Evolutionary conservation across 2,329 filamentous ascomycete species (phyloP).

Genomic region (Conoideocrella luteorostrata): DNA sequence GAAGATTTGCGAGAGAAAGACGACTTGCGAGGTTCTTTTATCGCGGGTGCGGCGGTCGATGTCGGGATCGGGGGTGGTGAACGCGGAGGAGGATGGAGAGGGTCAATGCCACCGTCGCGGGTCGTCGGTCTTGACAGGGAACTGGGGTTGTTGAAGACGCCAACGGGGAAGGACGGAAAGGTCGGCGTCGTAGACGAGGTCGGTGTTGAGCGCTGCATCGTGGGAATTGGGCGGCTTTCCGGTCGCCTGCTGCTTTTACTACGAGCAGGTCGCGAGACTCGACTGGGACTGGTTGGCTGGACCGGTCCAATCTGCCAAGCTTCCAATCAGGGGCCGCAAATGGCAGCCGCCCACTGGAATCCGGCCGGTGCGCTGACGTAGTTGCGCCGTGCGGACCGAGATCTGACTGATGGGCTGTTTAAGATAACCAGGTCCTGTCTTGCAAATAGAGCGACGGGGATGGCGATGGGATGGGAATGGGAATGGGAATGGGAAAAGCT

Average conservation of each 20-base stretch:
- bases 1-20: constrained; percentile 51
- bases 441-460: too few relatives aligned
- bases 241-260: too few relatives aligned
- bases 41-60: not conserved
- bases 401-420: too few relatives aligned
- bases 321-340: not conserved
- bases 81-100: constrained; percentile 11
- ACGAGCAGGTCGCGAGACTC: not conserved
- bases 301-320: not conserved
- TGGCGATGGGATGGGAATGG: too few relatives aligned
- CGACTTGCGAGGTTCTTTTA: constrained; percentile 39
- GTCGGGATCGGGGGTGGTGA: constrained; percentile 16
- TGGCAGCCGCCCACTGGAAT: not conserved
- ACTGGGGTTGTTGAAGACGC: constrained; percentile 18
- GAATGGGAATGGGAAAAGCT: too few relatives aligned
- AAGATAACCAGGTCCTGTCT: too few relatives aligned
- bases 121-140: constrained; percentile 27
- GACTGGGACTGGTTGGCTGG: too few relatives aligned
- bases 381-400: too few relatives aligned
- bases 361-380: not conserved
- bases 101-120: constrained; percentile 25
- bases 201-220: constrained; percentile 10
- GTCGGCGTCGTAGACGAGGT: constrained; percentile 23
- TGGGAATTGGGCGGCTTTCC: too few relatives aligned
- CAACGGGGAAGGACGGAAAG: constrained; percentile 30